These are phyloP conservation scores for Pisolithus sp. DNA, from an alignment of 768 basidiomycete species.

Conservation along the genomic window DNA sequence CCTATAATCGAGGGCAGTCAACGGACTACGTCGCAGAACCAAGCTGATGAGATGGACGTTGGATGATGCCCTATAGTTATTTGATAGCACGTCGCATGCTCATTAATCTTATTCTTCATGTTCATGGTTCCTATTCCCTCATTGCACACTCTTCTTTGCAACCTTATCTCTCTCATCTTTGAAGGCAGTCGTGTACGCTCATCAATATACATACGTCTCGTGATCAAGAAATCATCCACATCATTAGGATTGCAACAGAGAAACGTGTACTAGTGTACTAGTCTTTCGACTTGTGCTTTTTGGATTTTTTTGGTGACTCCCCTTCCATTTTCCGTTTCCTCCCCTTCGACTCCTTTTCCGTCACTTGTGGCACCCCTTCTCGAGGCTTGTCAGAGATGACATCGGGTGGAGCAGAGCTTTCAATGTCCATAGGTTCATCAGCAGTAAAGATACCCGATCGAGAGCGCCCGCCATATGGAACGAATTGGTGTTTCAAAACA, in stretches of 20 bases:
- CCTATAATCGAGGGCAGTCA: conserved; percentile 13
- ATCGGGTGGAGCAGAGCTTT: conserved; percentile 15
- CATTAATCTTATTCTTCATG: conserved; percentile 23
- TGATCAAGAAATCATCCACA: background rate
- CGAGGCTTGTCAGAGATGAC: background rate
- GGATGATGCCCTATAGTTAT: conserved; percentile 33
- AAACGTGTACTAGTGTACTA: conserved; percentile 11
- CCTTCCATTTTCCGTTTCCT: conserved; percentile 46
- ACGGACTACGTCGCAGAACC: conserved; percentile 34
- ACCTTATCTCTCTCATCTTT: conserved; percentile 16
- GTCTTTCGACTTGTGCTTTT: conserved; percentile 34
- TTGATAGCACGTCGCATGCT: conserved; percentile 1
- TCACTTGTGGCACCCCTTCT: conserved; percentile 5
- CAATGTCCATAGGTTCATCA: conserved; percentile 18
- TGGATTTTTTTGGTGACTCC: conserved; percentile 41
- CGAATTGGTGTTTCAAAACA: conserved; percentile 55
- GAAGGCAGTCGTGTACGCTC: background rate
- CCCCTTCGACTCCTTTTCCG: conserved; percentile 23
- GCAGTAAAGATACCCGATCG: background rate
- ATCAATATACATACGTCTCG: background rate
- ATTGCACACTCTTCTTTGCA: conserved; percentile 21
- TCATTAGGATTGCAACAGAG: background rate
- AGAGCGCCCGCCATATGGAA: conserved; percentile 51
- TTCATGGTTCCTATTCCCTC: conserved; percentile 18
- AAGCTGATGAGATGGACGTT: conserved; percentile 62